Conservation (phyloP, 441 rosid species). For the Cnidoscolus chayamansa region DNA sequence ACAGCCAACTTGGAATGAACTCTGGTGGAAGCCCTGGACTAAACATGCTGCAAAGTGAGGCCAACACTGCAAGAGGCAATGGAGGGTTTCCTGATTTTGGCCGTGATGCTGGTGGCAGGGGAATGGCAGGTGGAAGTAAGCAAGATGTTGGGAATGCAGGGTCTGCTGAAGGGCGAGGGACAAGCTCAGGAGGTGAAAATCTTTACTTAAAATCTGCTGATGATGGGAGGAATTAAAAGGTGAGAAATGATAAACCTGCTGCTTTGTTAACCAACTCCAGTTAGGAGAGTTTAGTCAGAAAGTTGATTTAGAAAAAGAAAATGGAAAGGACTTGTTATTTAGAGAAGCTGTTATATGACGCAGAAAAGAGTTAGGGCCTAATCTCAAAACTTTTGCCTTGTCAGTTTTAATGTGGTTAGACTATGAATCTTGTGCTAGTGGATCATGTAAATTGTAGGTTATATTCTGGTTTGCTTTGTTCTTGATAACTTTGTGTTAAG, state of each 20-base stretch:
- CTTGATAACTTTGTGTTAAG: not conserved
- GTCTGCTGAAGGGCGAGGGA: constrained; percentile 71
- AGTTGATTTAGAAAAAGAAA: constrained; percentile 19
- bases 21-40: constrained; percentile 76
- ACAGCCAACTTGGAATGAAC: constrained; percentile 89
- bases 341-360: constrained; percentile 22
- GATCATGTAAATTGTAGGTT: constrained; percentile 48
- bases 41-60: constrained; percentile 75
- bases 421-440: constrained; percentile 28
- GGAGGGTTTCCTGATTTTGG: constrained; percentile 81
- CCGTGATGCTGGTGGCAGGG: constrained; percentile 43
- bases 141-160: constrained; percentile 69
- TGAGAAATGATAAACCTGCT: constrained; percentile 13
- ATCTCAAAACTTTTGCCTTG: constrained; percentile 23
- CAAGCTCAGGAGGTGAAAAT: constrained; percentile 68
- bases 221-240: constrained; percentile 68
- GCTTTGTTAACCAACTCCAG: constrained; percentile 14
- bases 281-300: constrained; percentile 27
- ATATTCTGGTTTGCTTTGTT: constrained; percentile 18
- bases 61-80: constrained; percentile 45
- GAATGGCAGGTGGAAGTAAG: constrained; percentile 59
- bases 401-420: constrained; percentile 27
- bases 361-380: constrained; percentile 17
- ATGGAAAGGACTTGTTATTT: constrained; percentile 16
- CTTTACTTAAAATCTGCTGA: constrained; percentile 77